A percentile compares a stretch with the other conserved stretches of the same genome.
phyloP scores from a whole-genome alignment of 352 stramenopile genomes.

The Phytophthora meadii region DNA sequence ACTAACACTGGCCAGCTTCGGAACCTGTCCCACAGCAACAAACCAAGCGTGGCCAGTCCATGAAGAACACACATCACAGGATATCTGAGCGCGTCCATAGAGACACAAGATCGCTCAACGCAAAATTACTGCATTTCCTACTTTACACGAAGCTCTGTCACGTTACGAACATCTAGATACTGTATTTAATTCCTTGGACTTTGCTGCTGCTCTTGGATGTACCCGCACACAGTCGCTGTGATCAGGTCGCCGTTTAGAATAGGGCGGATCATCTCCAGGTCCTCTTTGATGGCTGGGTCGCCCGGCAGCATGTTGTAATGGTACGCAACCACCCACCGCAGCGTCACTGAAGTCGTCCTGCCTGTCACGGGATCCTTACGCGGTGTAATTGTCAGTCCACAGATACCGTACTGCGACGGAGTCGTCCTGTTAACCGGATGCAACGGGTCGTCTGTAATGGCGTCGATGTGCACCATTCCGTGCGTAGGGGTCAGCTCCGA shows the following conservation, averaged over 20 bases:
- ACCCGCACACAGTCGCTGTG: conserved; percentile 39
- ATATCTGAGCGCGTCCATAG: conserved; percentile 21
- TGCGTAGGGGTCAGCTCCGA: conserved; percentile 32
- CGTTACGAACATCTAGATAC: background rate
- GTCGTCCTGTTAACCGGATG: conserved; percentile 18
- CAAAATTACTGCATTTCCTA: conserved; percentile 27
- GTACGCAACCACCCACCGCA: conserved; percentile 41
- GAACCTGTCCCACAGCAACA: conserved; percentile 1
- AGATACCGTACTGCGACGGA: conserved; percentile 38
- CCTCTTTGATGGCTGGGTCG: conserved; percentile 32
- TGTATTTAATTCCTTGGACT: conserved; percentile 10
- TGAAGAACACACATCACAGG: conserved; percentile 13
- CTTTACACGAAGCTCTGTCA: conserved; percentile 7
- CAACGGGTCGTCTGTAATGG: conserved; percentile 37
- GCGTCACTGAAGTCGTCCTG: conserved; percentile 26
- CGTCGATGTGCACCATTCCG: conserved; percentile 49
- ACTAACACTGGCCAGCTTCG: background rate
- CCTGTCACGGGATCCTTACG: conserved; percentile 26
- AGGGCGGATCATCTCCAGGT: conserved; percentile 38
- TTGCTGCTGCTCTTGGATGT: conserved; percentile 40
- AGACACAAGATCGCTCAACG: conserved; percentile 6
- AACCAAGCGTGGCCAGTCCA: conserved; percentile 5
- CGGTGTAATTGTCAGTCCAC: conserved; percentile 36
- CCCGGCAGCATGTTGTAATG: conserved; percentile 44
- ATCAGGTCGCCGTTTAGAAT: conserved; percentile 58